Evolutionary conservation across 805 yeast genomes (phyloP), one percentile per base, ranked within the genome.

Genomic region (Candida boidinii): DNA sequence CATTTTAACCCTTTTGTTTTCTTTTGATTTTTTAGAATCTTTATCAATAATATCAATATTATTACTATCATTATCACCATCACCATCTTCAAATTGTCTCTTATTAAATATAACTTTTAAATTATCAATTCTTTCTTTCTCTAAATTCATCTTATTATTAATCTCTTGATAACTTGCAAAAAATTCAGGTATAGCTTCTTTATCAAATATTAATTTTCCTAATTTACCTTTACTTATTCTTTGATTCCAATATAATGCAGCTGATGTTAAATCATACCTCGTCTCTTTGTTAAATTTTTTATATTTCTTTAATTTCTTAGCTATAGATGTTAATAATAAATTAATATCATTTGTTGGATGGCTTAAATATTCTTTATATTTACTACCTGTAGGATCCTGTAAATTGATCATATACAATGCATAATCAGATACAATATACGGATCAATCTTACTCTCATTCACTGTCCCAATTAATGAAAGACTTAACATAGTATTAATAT

Each of bases 391-490:
- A 2, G 66, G 62, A 36, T 70, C 73, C 39, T 73, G 80, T 13
- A 77, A 51, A 49, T 92, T 90, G 57, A 88, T 58, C 16, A 81
- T 58, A 46, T 66, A 92, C 19, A 90, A 62, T 23, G 90, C 57
- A 52, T 81, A 90, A 51, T 90, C 97, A 1, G 95, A 94, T 34
- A 80, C 83, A 21, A 85, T 70, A 4, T 81, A 76, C 0, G 95
- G 94, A 50, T 88, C 96, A 12, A 86, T 70, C n/a, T 71, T 62
- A 12, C 70, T 68, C 5, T 72, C 61, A 36, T 76, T 76, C 5
- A 88, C 80, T 30, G 92, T 79, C 1, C 94, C 94, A 23, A 81
- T 75, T 14, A 87, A 56, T 1, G 83, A 66, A 24, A 88, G 62
- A 3, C 78, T 70, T 17, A 90, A 60, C 92, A 88, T 84, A 2